A percentile compares a stretch with the other conserved stretches of the same genome.
phyloP scores from a whole-genome alignment of 768 basidiomycete species.

The Agrocybe chaxingu region DNA sequence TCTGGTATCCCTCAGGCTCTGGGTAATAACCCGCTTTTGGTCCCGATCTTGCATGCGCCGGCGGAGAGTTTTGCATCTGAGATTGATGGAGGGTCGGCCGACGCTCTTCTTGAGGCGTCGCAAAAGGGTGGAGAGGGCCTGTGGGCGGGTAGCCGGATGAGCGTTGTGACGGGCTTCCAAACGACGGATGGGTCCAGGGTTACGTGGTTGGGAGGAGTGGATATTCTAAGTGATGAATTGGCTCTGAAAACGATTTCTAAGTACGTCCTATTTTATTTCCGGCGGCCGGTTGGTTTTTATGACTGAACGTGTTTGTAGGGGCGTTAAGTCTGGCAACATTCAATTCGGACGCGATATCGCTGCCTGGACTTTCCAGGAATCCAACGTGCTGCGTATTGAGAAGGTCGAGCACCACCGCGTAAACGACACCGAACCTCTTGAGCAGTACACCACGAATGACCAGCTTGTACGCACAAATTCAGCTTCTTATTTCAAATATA shows the following conservation, averaged over 20 bases:
- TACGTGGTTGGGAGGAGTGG: slow-evolving; percentile 78
- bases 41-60: slow-evolving; percentile 81
- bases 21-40: slow-evolving; percentile 70
- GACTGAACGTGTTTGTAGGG: slow-evolving; percentile 18
- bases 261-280: slow-evolving; percentile 36
- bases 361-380: slow-evolving; percentile 91
- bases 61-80: slow-evolving; percentile 75
- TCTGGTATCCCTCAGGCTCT: slow-evolving; percentile 67
- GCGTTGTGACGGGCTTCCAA: slow-evolving; percentile 89
- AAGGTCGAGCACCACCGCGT: slow-evolving; percentile 68
- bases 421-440: slow-evolving; percentile 57
- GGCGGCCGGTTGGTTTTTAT: background rate
- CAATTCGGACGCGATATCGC: slow-evolving; percentile 73
- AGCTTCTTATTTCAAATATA: slow-evolving; percentile 2
- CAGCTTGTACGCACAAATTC: slow-evolving; percentile 53
- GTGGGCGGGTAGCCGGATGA: slow-evolving; percentile 77
- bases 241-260: slow-evolving; percentile 58
- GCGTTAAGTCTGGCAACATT: slow-evolving; percentile 67
- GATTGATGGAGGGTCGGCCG: slow-evolving; percentile 56
- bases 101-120: slow-evolving; percentile 64
- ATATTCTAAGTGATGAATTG: slow-evolving; percentile 76
- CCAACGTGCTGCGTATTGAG: slow-evolving; percentile 76
- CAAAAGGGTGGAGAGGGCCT: slow-evolving; percentile 76
- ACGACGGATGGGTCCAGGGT: slow-evolving; percentile 72
- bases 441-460: slow-evolving; percentile 85